These are phyloP conservation scores for Epichloe glyceriae DNA, from an alignment of 2,329 filamentous ascomycete species.

Conservation along the genomic window DNA sequence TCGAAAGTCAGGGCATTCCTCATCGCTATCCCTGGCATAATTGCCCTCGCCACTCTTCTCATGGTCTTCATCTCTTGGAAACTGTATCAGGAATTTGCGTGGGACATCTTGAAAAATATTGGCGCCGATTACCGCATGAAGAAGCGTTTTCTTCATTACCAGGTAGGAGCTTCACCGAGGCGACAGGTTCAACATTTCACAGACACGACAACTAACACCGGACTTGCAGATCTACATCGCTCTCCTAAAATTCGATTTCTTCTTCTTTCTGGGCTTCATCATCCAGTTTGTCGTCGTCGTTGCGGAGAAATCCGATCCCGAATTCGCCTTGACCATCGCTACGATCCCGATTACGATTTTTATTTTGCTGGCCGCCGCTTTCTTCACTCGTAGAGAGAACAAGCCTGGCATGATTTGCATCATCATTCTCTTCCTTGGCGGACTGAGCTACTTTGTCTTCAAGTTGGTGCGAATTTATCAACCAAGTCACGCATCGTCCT, in stretches of 20 bases:
- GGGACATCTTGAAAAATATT: conserved; percentile 99
- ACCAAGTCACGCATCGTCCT: conserved; percentile 42
- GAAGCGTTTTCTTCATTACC: conserved; percentile 88
- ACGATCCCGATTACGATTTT: conserved; percentile 85
- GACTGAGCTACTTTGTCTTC: conserved; percentile 91
- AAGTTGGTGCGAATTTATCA: conserved; percentile 95
- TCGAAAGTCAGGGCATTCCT: conserved; percentile 58
- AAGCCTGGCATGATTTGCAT: conserved; percentile 62
- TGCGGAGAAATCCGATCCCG: conserved; percentile 50
- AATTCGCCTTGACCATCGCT: conserved; percentile 76
- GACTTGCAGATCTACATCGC: conserved; percentile 79
- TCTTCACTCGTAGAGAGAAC: conserved; percentile 74
- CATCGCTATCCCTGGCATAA: conserved; percentile 72
- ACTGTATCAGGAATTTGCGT: conserved; percentile 95
- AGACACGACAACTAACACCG: background rate
- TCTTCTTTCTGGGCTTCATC: conserved; percentile 98
- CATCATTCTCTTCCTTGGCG: conserved; percentile 79
- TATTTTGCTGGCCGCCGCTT: conserved; percentile 75
- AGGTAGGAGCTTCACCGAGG: conserved; percentile 44
- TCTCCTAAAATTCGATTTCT: conserved; percentile 97
- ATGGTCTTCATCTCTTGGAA: conserved; percentile 81
- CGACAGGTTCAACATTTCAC: background rate
- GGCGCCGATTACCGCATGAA: conserved; percentile 95
- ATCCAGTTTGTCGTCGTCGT: conserved; percentile 96
- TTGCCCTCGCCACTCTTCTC: conserved; percentile 59